Percentiles rank a stretch among this genome's conserved stretches.
Evolutionary conservation across 2,329 filamentous ascomycete species (phyloP).

Genomic region (Penicillium sp.): DNA sequence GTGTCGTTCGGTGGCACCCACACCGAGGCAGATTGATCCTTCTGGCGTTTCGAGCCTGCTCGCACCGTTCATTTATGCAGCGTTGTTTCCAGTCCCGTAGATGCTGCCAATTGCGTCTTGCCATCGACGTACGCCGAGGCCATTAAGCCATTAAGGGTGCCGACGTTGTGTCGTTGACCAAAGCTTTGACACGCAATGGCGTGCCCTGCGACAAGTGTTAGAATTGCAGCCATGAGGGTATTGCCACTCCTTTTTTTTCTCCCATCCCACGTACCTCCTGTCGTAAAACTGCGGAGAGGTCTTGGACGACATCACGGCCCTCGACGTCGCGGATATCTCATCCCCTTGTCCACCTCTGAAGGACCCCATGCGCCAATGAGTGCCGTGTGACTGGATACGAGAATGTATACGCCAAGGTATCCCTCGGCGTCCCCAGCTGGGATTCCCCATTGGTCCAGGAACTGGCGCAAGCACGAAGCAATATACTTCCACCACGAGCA

Average conservation of each 20-base stretch:
- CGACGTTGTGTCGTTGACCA: conserved; percentile 91
- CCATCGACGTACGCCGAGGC: conserved; percentile 89
- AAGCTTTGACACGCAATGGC: conserved; percentile 72
- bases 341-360: conserved; percentile 91
- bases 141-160: conserved; percentile 70
- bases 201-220: too few relatives aligned
- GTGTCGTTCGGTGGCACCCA: too few relatives aligned
- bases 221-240: too few relatives aligned
- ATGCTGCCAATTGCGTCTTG: conserved; percentile 90
- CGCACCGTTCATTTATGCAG: conserved; percentile 81
- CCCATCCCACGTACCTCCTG: too few relatives aligned
- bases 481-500: too few relatives aligned
- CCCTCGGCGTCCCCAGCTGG: too few relatives aligned
- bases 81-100: conserved; percentile 94
- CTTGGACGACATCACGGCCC: conserved; percentile 80
- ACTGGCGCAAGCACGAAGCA: too few relatives aligned
- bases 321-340: conserved; percentile 89
- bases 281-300: conserved; percentile 65
- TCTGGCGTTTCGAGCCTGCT: conserved; percentile 16
- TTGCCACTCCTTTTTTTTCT: too few relatives aligned
- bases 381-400: conserved; percentile 86
- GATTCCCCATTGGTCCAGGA: too few relatives aligned
- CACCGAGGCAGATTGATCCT: too few relatives aligned
- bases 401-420: conserved; percentile 77
- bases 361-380: conserved; percentile 80